Base-by-base conservation (phyloP, 345 rosid genomes). In the Citropsis articulata region DNA sequence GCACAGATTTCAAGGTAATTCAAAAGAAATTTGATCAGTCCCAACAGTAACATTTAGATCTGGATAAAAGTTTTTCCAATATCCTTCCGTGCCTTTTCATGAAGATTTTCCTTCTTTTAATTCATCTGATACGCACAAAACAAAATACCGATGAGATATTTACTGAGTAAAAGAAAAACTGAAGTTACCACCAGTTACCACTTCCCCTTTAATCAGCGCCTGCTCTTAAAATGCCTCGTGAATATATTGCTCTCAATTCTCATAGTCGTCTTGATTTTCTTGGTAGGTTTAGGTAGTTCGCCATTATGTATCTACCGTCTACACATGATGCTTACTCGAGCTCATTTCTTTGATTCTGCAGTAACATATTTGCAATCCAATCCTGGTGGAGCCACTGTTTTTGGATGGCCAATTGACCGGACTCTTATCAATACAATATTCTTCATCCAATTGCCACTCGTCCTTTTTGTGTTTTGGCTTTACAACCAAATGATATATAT, bases 381-480 rank as follows among this genome's bases (percentile, higher is more conserved):
- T 63, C 72, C 80, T 0, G 79, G 86, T 6, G 88, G 82, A 4
- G 82, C 78, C 18, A 69, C 81, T 1, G 36, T 67, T 5, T 67
- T 35, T 56, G 72, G 66, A 18, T 76, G 86, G 84, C 78, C 48
- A 21, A 81, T 85, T 21, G 86, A 78, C 22, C 71, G 84, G 31
- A 55, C 72, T 16, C 82, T 83, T 27, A 70, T 81, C 75, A 78
- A 69, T 78, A 80, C 84, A 22, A 83, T 83, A 30, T 76, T 85
- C 83, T 78, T 83, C 24, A 9, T 85, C 13, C 78, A 76, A 77
- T 31, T 80, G 35, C 73, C 84, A 7, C 74, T 85, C 2, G 88
- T 69, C 50, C 76, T 78, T 66, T 83, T 83, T 75, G 88, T 81
- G 10, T 79, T 83, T 2, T 81, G 84, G 81, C 25, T 74, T 65